Base-by-base conservation (phyloP, 1,284 basidiomycete species). In the Naganishia sp. region DNA sequence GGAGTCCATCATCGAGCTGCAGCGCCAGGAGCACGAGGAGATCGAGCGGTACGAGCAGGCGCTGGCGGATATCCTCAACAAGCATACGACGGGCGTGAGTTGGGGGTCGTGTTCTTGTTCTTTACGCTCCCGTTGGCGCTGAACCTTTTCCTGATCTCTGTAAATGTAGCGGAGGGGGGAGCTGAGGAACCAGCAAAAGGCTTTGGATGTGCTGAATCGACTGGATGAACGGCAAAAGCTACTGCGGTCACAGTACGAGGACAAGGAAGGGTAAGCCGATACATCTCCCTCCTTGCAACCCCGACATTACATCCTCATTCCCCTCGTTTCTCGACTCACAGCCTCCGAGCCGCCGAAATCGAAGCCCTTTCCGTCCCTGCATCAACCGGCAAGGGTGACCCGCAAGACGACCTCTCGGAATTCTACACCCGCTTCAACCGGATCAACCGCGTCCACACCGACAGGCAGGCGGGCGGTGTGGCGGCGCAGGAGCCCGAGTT, bases 1-100 rank as follows among this genome's bases (percentile, higher is more conserved):
- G 90, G 90, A 94, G 84, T 94, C 92, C 57, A 84, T 93, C 73
- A 84, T 96, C 76, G 95, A 99, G 80, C 84, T 91, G 31, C 91
- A 94, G 74, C 87, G 95, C 52, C 92, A 94, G 73, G 90, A 88
- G 10, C 94, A 98, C 80, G 94, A 98, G 82, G 94, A 97, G 79
- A 85, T 92, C 32, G 95, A 99, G 81, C 87, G 91, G 67, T 92
- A 94, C 72, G 90, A 85, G 72, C 79, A 82, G 64, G 82, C 83
- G 11, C 75, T 84, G 35, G 82, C 82, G 6, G 80, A 82, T 56
- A 79, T 84, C 55, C 76, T 85, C 58, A 73, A 81, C 63, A 79
- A 81, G 69, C 72, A 74, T 41, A 75, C 78, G n/a, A 75, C 74
- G 21, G 73, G 73, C 49, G 76, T 80, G 66, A 73, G 80, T 77